Evolutionary conservation across 2,329 filamentous ascomycete genomes (phyloP).

Genomic region (Clonostachys solani): DNA sequence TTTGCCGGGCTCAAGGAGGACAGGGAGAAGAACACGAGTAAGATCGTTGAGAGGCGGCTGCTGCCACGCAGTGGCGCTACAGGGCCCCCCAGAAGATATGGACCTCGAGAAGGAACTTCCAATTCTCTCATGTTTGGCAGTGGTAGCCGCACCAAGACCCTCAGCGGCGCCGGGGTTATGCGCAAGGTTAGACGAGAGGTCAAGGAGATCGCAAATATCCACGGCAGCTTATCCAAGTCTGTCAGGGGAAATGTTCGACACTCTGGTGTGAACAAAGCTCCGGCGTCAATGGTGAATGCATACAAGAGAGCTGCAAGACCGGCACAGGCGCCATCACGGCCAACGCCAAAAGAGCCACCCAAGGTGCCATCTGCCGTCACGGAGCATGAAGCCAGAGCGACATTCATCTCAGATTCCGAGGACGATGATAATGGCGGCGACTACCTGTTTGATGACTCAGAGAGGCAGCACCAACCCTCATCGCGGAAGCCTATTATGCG

Average conservation of each 20-base stretch:
- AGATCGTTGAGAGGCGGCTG: slow-evolving; percentile 46
- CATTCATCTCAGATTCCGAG: slow-evolving; percentile 34
- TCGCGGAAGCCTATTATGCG: neutral
- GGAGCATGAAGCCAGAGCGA: slow-evolving; percentile 27
- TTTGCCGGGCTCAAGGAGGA: slow-evolving; percentile 54
- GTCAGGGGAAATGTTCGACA: slow-evolving; percentile 2
- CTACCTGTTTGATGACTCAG: slow-evolving; percentile 5
- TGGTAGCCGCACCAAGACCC: slow-evolving; percentile 47
- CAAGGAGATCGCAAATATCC: slow-evolving; percentile 43
- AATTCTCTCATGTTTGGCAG: slow-evolving; percentile 33
- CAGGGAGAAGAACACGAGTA: slow-evolving; percentile 52
- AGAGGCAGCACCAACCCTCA: too few relatives aligned
- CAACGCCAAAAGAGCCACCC: slow-evolving; percentile 7
- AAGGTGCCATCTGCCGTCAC: slow-evolving; percentile 13
- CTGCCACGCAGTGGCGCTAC: slow-evolving; percentile 34
- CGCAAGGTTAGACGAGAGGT: slow-evolving; percentile 53
- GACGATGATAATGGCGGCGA: slow-evolving; percentile 14
- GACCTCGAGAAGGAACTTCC: slow-evolving; percentile 7
- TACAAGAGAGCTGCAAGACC: slow-evolving; percentile 38
- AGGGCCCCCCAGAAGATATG: neutral
- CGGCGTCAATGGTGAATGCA: slow-evolving; percentile 49
- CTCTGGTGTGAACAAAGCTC: slow-evolving; percentile 38
- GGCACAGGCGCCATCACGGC: slow-evolving; percentile 14
- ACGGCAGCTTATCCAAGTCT: slow-evolving; percentile 37
- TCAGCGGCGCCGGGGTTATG: slow-evolving; percentile 48